Evolutionary conservation across 257 asterid species (phyloP).

Genomic region (Ballota nigra): DNA sequence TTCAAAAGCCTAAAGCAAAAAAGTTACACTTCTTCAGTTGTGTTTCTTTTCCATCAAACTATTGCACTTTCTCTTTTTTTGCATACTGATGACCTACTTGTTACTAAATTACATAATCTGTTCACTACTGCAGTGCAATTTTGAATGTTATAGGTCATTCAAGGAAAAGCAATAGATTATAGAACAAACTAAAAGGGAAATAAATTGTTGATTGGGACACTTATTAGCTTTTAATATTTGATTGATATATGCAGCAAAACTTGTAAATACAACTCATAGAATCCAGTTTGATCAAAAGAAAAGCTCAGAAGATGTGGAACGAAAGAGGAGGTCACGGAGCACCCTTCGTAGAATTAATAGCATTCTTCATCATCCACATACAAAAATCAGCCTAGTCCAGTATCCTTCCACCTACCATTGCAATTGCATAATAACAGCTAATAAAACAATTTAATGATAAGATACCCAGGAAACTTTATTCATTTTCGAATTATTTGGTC

Average conservation of each 20-base stretch:
- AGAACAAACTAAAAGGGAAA: background rate
- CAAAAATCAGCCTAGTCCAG: background rate
- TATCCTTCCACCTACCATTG: slow-evolving; percentile 11
- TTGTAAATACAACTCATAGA: slow-evolving; percentile 3
- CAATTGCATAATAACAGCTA: slow-evolving; percentile 8
- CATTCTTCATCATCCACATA: background rate
- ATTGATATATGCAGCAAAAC: background rate
- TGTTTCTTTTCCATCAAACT: slow-evolving; percentile 10
- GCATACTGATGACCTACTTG: background rate
- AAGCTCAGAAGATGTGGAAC: background rate
- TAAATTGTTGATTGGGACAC: slow-evolving; percentile 1
- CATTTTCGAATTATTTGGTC: background rate
- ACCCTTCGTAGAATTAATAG: slow-evolving; percentile 7
- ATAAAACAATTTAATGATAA: slow-evolving; percentile 10
- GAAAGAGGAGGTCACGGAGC: slow-evolving; percentile 1
- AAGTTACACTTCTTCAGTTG: slow-evolving; percentile 19
- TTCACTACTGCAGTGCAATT: slow-evolving; percentile 20
- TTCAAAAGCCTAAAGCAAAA: slow-evolving; percentile 20
- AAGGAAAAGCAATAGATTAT: slow-evolving; percentile 15
- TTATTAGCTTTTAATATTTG: background rate
- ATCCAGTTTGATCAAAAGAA: slow-evolving; percentile 14
- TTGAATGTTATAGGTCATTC: background rate
- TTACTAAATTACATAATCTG: slow-evolving; percentile 1
- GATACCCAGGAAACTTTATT: background rate
- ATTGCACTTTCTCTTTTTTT: slow-evolving; percentile 15